Conservation (phyloP, 73 alveolate species). For the Paramecium tetraurelia region DNA sequence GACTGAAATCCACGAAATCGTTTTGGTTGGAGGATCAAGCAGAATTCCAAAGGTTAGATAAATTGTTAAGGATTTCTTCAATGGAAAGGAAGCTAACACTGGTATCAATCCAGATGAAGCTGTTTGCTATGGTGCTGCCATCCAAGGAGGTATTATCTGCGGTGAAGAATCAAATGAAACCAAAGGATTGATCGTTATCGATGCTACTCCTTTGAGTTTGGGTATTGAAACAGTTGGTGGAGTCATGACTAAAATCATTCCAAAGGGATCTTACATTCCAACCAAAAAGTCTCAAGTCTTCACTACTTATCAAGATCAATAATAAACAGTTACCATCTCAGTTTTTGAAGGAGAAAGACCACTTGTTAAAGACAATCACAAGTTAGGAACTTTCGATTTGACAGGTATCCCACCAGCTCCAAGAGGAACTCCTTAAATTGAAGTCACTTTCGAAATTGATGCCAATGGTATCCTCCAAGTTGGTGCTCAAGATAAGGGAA, state of each 20-base stretch:
- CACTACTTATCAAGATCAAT: constrained; percentile 97
- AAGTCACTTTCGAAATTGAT: constrained; percentile 93
- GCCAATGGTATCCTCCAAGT: constrained; percentile 88
- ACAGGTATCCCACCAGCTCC: constrained; percentile 98
- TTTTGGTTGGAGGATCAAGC: constrained; percentile 98
- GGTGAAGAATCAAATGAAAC: constrained; percentile 95
- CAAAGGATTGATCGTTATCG: constrained; percentile 88
- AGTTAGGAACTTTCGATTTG: constrained; percentile 95
- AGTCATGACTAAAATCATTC: constrained; percentile 97
- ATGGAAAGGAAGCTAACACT: constrained; percentile 97
- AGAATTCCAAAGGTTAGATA: constrained; percentile 98
- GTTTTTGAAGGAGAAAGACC: constrained; percentile 99
- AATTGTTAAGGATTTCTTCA: constrained; percentile 95
- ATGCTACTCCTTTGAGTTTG: constrained; percentile 96
- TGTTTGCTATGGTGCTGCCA: constrained; percentile 99
- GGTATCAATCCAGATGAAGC: constrained; percentile 99
- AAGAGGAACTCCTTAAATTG: constrained; percentile 98
- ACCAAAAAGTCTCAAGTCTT: constrained; percentile 96
- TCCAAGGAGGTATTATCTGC: constrained; percentile 96
- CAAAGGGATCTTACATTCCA: constrained; percentile 98
- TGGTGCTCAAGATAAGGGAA: constrained; percentile 90
- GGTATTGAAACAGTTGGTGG: constrained; percentile 99
- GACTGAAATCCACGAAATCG: constrained; percentile 62
- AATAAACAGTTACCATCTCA: constrained; percentile 90
- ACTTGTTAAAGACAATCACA: constrained; percentile 96